phyloP scores from a whole-genome alignment of 306 rosid genomes.

The Lathyrus aphaca region DNA sequence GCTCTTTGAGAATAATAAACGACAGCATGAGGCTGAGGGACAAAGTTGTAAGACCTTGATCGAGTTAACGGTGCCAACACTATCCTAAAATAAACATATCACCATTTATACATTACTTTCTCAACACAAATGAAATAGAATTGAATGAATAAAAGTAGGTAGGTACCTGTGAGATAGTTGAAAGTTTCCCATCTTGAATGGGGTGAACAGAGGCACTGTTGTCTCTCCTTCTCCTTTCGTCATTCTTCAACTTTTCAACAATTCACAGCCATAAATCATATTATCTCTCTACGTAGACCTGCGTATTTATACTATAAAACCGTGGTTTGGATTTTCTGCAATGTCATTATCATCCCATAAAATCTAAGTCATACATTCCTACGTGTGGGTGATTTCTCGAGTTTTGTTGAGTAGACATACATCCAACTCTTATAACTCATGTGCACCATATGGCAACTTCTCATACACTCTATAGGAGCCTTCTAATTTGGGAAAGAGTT shows the following conservation, averaged over 20 bases:
- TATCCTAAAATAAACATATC: slow-evolving; percentile 22
- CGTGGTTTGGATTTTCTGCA: no score
- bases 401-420: no score
- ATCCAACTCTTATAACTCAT: no score
- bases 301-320: neutral
- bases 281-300: neutral
- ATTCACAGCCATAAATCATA: neutral
- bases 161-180: slow-evolving; percentile 18
- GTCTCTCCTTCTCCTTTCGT: neutral
- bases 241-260: neutral
- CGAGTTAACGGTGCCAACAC: slow-evolving; percentile 51
- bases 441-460: no score
- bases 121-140: no score
- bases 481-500: no score
- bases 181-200: slow-evolving; percentile 24
- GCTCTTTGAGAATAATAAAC: slow-evolving; percentile 55
- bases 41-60: slow-evolving; percentile 49
- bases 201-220: slow-evolving; percentile 1
- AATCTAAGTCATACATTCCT: no score
- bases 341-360: no score
- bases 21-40: slow-evolving; percentile 55
- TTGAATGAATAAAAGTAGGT: no score
- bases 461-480: no score
- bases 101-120: neutral
- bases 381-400: no score